phyloP scores from a whole-genome alignment of 148 eudicot genomes.

The Persicaria maculosa region DNA sequence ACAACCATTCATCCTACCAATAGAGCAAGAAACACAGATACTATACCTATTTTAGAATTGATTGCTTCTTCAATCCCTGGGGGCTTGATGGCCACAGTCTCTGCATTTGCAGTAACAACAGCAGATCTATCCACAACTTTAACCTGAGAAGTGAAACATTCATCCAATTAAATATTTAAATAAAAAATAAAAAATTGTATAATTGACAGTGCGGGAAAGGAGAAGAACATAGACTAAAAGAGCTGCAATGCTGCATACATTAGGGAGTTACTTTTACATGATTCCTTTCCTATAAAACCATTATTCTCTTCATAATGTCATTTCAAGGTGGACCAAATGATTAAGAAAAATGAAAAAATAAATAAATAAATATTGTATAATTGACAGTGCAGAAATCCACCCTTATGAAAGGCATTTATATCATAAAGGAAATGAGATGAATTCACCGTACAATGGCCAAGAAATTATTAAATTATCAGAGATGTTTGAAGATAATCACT shows the following conservation, averaged over 20 bases:
- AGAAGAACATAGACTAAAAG: background rate
- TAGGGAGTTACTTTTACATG: background rate
- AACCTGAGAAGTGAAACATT: slow-evolving; percentile 41
- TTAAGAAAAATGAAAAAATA: no score
- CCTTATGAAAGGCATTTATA: background rate
- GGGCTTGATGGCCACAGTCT: slow-evolving; percentile 73
- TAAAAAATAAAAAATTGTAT: background rate
- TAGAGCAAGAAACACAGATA: background rate
- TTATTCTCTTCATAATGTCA: background rate
- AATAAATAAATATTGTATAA: no score
- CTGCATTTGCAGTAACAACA: slow-evolving; percentile 82
- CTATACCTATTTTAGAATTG: slow-evolving; percentile 62
- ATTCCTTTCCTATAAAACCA: background rate
- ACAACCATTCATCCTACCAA: background rate
- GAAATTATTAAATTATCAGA: background rate
- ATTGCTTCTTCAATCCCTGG: slow-evolving; percentile 85
- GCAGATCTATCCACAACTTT: slow-evolving; percentile 79
- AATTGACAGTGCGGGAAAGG: background rate
- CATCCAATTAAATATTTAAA: background rate
- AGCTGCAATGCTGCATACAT: background rate
- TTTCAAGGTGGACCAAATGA: background rate
- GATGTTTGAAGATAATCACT: no score
- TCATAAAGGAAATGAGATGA: no score
- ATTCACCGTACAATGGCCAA: background rate
- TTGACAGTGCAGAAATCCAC: background rate